Evolutionary conservation across 257 asterid species (phyloP).

Genomic region (Echium plantagineum): DNA sequence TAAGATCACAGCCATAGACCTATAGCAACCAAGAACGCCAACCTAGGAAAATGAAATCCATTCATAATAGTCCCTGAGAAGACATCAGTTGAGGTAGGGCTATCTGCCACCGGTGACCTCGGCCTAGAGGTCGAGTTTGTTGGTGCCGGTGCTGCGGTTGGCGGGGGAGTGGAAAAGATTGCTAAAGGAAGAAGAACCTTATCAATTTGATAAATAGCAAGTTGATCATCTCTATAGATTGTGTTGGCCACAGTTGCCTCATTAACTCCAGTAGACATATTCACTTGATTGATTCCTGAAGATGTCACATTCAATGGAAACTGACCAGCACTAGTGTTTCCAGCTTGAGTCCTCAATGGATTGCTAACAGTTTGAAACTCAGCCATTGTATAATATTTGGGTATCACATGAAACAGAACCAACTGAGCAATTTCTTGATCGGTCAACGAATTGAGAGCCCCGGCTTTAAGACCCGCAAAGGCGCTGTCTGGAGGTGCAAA

Average conservation of each 20-base stretch:
- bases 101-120: slow-evolving; percentile 29
- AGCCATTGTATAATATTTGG: slow-evolving; percentile 36
- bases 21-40: too few relatives aligned
- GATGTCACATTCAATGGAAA: slow-evolving; percentile 72
- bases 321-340: slow-evolving; percentile 34
- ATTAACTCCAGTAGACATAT: slow-evolving; percentile 63
- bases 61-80: neutral
- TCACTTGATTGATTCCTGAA: slow-evolving; percentile 54
- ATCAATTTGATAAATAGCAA: slow-evolving; percentile 73
- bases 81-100: slow-evolving; percentile 22
- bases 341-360: slow-evolving; percentile 81
- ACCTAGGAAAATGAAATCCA: neutral
- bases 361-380: slow-evolving; percentile 84
- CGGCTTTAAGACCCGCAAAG: slow-evolving; percentile 46
- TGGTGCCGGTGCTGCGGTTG: slow-evolving; percentile 35
- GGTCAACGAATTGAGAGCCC: slow-evolving; percentile 58
- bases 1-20: neutral
- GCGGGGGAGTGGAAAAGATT: slow-evolving; percentile 51
- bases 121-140: slow-evolving; percentile 12
- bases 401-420: slow-evolving; percentile 56
- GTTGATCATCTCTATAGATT: slow-evolving; percentile 50
- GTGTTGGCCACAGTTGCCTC: slow-evolving; percentile 57
- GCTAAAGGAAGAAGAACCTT: slow-evolving; percentile 70
- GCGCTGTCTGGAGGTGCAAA: slow-evolving; percentile 76
- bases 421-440: slow-evolving; percentile 63